phyloP scores from a whole-genome alignment of 208 protist species.

The Acanthamoeba royreba region DNA sequence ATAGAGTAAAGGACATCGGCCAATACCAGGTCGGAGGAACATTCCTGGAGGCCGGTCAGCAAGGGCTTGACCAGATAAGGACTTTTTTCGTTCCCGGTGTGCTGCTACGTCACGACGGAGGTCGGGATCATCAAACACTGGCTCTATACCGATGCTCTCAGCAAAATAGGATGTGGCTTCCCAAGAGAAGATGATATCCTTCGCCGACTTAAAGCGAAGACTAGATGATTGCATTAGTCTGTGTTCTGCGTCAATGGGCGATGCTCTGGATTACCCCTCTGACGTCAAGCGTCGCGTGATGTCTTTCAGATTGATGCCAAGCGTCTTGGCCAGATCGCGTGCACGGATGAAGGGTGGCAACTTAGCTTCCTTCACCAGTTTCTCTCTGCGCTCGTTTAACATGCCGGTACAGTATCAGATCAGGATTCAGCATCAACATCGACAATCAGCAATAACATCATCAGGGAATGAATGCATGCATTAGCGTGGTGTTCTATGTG shows the following conservation, averaged over 20 bases:
- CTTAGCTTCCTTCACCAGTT: background rate
- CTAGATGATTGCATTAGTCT: too few relatives aligned
- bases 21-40: background rate
- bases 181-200: slow-evolving; percentile 49
- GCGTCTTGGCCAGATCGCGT: slow-evolving; percentile 22
- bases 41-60: background rate
- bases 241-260: background rate
- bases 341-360: slow-evolving; percentile 45
- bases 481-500: too few relatives aligned
- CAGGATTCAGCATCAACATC: background rate
- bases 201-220: slow-evolving; percentile 8
- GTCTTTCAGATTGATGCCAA: slow-evolving; percentile 49
- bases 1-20: too few relatives aligned
- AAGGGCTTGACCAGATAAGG: background rate
- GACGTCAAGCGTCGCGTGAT: background rate
- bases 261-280: background rate
- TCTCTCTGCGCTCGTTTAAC: background rate
- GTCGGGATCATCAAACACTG: slow-evolving; percentile 35
- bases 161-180: slow-evolving; percentile 10
- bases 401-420: background rate
- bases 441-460: background rate
- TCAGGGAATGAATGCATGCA: too few relatives aligned
- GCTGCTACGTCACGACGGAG: background rate
- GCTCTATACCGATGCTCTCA: slow-evolving; percentile 10
- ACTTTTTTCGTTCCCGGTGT: background rate